These are phyloP conservation scores for Sphaerulina populicola DNA, from an alignment of 2,329 filamentous ascomycete species.

Conservation along the genomic window DNA sequence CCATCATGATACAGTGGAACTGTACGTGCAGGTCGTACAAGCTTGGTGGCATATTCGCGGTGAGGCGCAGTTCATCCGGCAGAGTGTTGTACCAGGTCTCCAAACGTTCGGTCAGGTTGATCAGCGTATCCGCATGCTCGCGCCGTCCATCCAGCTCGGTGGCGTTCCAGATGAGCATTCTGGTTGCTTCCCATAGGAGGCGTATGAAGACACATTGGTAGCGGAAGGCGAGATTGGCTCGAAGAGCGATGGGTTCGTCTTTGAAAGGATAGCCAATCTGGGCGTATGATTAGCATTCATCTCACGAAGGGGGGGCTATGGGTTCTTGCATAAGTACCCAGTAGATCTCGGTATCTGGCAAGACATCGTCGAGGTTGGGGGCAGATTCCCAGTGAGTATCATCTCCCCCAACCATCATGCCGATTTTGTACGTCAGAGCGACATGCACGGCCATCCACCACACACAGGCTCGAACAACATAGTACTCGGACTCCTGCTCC, in stretches of 20 bases:
- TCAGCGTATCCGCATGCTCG: not conserved
- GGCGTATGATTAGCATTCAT: not conserved
- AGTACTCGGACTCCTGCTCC: not conserved
- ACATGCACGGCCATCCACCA: constrained; percentile 9
- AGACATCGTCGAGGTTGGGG: not conserved
- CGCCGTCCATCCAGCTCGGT: not conserved
- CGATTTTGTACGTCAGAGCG: constrained; percentile 7
- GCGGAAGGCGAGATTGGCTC: constrained; percentile 1
- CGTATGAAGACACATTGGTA: constrained; percentile 3
- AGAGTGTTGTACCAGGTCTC: not conserved
- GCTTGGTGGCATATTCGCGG: not conserved
- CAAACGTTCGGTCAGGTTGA: not conserved
- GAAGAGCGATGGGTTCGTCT: not conserved
- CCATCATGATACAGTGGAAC: constrained; percentile 6
- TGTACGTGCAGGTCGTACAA: constrained; percentile 7
- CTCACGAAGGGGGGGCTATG: not conserved
- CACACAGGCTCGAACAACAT: not conserved
- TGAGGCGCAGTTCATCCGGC: not conserved
- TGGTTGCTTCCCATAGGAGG: constrained; percentile 5
- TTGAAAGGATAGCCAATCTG: constrained; percentile 5
- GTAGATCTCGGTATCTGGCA: constrained; percentile 1
- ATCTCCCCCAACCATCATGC: constrained; percentile 1
- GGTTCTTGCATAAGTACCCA: not conserved
- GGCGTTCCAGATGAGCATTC: constrained; percentile 4
- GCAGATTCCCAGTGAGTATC: not conserved